Base-by-base conservation (phyloP, 805 yeast species). In the Clavispora phyllophila region DNA sequence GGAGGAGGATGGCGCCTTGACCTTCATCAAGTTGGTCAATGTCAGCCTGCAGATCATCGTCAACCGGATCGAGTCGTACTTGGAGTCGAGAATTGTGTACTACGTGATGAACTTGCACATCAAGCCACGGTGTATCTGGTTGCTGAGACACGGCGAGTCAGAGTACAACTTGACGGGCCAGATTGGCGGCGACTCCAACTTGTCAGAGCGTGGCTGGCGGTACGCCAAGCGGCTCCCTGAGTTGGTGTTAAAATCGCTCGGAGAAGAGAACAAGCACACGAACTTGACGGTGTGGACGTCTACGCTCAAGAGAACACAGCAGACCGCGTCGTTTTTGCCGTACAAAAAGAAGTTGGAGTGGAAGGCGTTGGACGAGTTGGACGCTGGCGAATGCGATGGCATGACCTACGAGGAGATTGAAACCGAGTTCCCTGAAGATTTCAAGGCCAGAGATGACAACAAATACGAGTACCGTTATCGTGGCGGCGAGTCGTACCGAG, bases 301-400 rank as follows among this genome's bases (percentile, higher is more conserved):
- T 2, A 91, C 97, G 0, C 73, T 91, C 52, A 80, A 74, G 49
- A 75, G 99, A 64, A 91, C 99, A 6, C 93, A 87, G 63, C 96
- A 91, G 61, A 91, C 98, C 1, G 91, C 96, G 1, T 79, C 84
- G 45, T 75, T 73, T 60, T 72, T 91, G 54, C 88, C 93, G 1
- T 87, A 85, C 62, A 81, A 83, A 46, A 65, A 63, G 44, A 83
- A 89, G 60, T 72, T 89, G 51, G 84, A 83, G 49, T 91, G 99
- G 99, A 93, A 93, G 63, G 98, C 98, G 0, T 70, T 91, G 53
- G 98, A 91, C 62, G 99, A 91, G 66, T 76, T 91, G 48, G 98
- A 91, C 62, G 98, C 97, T 0, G 99, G 99, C 9, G 90, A 87
- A 19, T 91, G 98, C 63, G 99, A 91, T 63, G 98, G 97, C 5